These are phyloP conservation scores for Colletotrichum cordylinicola DNA, from an alignment of 2,329 filamentous ascomycete genomes.

Conservation along the genomic window DNA sequence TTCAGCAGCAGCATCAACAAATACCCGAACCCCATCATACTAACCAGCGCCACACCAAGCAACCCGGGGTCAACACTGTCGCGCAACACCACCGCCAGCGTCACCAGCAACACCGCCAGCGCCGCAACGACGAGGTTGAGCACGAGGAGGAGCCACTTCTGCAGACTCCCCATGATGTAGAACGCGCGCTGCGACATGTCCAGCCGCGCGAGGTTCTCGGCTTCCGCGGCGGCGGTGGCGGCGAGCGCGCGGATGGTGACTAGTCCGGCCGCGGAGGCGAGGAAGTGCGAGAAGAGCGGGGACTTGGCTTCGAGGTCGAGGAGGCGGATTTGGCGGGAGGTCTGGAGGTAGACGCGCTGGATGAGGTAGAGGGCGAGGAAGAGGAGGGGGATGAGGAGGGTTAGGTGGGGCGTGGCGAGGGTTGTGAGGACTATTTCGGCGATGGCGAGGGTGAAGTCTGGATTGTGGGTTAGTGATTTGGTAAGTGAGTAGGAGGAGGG, in stretches of 20 bases:
- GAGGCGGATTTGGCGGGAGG: conserved; percentile 46
- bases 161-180: conserved; percentile 61
- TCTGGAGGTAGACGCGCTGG: conserved; percentile 45
- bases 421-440: conserved; percentile 54
- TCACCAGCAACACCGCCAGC: conserved; percentile 51
- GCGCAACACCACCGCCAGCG: conserved; percentile 39
- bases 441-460: conserved; percentile 27
- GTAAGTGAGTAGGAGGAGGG: too few relatives aligned
- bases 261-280: conserved; percentile 53
- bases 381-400: conserved; percentile 46
- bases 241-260: conserved; percentile 60
- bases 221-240: conserved; percentile 49
- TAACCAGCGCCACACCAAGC: conserved; percentile 32
- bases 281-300: conserved; percentile 43
- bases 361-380: conserved; percentile 30
- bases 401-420: conserved; percentile 45
- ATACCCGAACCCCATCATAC: conserved; percentile 39
- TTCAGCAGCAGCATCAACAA: conserved; percentile 32
- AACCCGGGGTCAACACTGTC: background rate
- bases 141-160: conserved; percentile 61
- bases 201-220: conserved; percentile 53
- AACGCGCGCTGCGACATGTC: conserved; percentile 62
- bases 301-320: conserved; percentile 49
- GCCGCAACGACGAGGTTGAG: conserved; percentile 53
- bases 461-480: background rate